These are phyloP conservation scores for Neurospora sp. DNA, from an alignment of 495 filamentous ascomycete species.

Conservation along the genomic window DNA sequence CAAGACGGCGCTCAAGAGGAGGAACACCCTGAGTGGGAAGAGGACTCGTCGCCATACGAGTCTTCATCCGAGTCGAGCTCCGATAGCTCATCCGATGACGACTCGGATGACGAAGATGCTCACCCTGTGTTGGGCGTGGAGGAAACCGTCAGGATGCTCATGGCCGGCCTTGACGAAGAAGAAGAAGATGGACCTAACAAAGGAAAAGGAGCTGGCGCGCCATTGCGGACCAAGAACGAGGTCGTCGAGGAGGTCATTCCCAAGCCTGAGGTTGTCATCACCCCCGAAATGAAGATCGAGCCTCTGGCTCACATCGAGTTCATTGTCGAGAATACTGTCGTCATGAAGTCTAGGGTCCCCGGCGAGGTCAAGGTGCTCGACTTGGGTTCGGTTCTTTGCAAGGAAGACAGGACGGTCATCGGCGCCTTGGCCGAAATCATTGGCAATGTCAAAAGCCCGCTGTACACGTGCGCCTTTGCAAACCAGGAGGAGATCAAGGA, in stretches of 20 bases:
- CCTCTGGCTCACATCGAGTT: conserved; percentile 62
- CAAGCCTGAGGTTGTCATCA: conserved; percentile 65
- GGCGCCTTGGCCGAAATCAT: conserved; percentile 74
- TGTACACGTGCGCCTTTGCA: conserved; percentile 67
- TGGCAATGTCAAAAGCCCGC: conserved; percentile 69
- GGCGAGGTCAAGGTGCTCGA: conserved; percentile 80
- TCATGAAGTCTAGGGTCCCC: conserved; percentile 69
- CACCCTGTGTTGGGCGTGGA: conserved; percentile 52
- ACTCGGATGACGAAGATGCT: conserved; percentile 45
- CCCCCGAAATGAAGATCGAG: conserved; percentile 61
- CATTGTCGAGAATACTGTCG: conserved; percentile 61
- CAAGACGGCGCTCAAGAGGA: conserved; percentile 12
- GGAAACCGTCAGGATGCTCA: conserved; percentile 69
- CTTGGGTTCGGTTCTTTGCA: conserved; percentile 69
- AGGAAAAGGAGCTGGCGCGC: conserved; percentile 38
- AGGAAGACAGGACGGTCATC: conserved; percentile 61
- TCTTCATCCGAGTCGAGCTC: conserved; percentile 32
- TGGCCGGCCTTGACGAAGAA: conserved; percentile 57
- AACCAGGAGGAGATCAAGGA: conserved; percentile 55
- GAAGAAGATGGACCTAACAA: conserved; percentile 49
- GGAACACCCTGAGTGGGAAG: conserved; percentile 42
- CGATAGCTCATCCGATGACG: conserved; percentile 41
- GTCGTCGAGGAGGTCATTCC: conserved; percentile 53
- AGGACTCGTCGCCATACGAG: conserved; percentile 52
- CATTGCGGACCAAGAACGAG: conserved; percentile 66